Base-by-base conservation (phyloP, 345 rosid species). In the Erodium maritimum region DNA sequence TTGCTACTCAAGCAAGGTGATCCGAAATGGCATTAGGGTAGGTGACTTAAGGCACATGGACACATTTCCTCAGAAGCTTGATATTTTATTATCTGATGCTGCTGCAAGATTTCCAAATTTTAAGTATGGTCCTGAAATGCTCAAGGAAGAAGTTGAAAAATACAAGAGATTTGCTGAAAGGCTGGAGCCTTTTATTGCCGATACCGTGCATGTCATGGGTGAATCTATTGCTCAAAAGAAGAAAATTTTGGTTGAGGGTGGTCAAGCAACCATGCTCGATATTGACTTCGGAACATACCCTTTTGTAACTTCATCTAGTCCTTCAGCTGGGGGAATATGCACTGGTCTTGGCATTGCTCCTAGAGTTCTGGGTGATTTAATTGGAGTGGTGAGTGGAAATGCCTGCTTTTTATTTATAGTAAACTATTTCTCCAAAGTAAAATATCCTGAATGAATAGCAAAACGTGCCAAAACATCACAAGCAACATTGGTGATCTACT, bases 241-340 rank as follows among this genome's bases (percentile, higher is more conserved):
- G 65, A 93, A 75, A 69, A 76, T 93, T 73, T 72, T 89, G 82
- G 91, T 93, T 8, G 99, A 93, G 80, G 99, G 99, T 69, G 96
- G 99, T 66, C 99, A 93, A 65, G 99, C 99, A 21, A 87, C 99
- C 17, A 93, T 93, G 99, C 70, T 93, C 61, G 99, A 93, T 56
- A 77, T 89, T 63, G 99, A 93, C 65, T 89, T 89, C 68, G 96
- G 96, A 59, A 93, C 96, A 13, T 93, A 93, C 65, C 99, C 99
- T 18, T 93, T 89, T 65, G 99, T 93, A 22, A 93, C 99, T 65
- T 89, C 99, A 19, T 93, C 99, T 11, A 93, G 94, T 65, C 96
- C 99, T 0, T 87, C 99, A 16, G 99, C 97, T 20, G 99, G 96
- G 66, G 99, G 96, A 56, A 93, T 93, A 62, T 87, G 99, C 69